These are phyloP conservation scores for Gymnopilus junonius DNA, from an alignment of 768 basidiomycete species.

Conservation along the genomic window DNA sequence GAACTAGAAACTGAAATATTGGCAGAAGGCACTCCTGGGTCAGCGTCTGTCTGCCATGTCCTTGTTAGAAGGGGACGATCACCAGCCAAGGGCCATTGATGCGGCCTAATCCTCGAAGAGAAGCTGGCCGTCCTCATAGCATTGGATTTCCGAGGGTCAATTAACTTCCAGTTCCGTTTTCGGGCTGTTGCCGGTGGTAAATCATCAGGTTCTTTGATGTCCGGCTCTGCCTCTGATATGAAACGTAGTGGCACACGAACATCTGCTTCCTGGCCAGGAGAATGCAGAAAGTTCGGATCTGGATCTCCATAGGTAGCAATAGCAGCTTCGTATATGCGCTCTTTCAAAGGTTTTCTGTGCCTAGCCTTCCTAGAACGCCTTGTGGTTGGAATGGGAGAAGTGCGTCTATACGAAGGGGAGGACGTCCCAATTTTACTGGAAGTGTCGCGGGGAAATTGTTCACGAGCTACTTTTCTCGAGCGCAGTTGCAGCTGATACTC, in stretches of 20 bases:
- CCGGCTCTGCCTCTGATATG: conserved; percentile 13
- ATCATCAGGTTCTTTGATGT: not conserved
- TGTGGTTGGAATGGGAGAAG: not conserved
- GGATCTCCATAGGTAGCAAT: conserved; percentile 37
- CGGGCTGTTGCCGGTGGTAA: not conserved
- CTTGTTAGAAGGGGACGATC: not conserved
- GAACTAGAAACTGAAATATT: not conserved
- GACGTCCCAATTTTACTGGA: not conserved
- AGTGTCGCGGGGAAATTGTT: not conserved
- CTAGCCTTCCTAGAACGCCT: conserved; percentile 15
- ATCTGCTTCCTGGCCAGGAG: conserved; percentile 4
- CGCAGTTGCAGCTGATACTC: conserved; percentile 3
- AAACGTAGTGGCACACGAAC: conserved; percentile 32
- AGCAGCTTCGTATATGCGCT: conserved; percentile 40
- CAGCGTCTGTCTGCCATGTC: not conserved
- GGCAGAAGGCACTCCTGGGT: not conserved
- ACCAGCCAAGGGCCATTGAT: not conserved
- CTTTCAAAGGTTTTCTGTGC: conserved; percentile 26
- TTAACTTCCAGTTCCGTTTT: conserved; percentile 24
- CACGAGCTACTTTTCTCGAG: conserved; percentile 3
- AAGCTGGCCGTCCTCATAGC: conserved; percentile 25
- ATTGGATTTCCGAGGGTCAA: conserved; percentile 40
- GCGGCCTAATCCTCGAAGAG: conserved; percentile 12
- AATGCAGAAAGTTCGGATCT: conserved; percentile 26
- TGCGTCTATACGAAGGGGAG: too few species aligned